Evolutionary conservation across 148 eudicot genomes (phyloP), one percentile per base, ranked within the genome.

Genomic region (Agrostemma githago): DNA sequence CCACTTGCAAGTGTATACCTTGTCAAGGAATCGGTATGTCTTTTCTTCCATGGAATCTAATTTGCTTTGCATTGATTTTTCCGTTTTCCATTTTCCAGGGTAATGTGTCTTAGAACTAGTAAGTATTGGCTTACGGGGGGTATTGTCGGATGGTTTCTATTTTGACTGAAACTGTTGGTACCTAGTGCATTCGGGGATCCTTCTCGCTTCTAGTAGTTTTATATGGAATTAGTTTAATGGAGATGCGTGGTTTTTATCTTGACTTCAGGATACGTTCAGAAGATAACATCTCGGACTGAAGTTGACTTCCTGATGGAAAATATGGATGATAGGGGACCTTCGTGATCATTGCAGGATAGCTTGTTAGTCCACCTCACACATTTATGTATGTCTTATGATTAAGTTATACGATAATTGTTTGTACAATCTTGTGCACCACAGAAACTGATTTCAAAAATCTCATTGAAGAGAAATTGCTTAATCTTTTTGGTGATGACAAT

Each of bases 1-100:
- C 71, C 39, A 79, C 82, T 83, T 89, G 96, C 96, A 94, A 89
- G 81, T 94, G 98, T 87, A 87, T 94, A 81, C 96, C 98, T 44
- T 94, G 98, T 82, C 86, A 78, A 43, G 98, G 98, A 58, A 76
- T 94, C 44, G 98, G 98, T 94, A 89, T 57, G 64, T 20, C 69
- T 82, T 75, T 76, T 26, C 34, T 26, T 26, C 34, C 34, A 26
- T 26, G 34, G 34, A 26, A 26, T 26, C 1, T 43, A 4, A 43
- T 4, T 7, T 43, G 46, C 67, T 39, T 14, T 39, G 46, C 19
- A 11, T 37, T 38, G 14, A 12, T 41, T 16, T 64, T 38, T 64
- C 68, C 12, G 14, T 14, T 5, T 64, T 3, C 6, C 67, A 38
- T 63, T 14, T 3, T 17, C n/a, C 12, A 63, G 12, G 43, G 2